phyloP scores from a whole-genome alignment of 2,329 filamentous ascomycete genomes.

The Diaporthe sp. region DNA sequence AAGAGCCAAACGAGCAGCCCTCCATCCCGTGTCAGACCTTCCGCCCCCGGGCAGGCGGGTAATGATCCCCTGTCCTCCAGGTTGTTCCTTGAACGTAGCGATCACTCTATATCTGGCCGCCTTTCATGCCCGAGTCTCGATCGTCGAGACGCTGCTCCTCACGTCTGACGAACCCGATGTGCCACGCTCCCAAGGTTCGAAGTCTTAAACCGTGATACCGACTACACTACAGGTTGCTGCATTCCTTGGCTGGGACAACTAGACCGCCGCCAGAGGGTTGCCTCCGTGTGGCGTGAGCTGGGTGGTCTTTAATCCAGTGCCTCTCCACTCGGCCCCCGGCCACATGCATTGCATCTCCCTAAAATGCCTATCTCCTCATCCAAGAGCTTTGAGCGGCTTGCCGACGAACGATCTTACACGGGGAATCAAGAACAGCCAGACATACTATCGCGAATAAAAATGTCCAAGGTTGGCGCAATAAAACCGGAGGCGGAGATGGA shows the following conservation, averaged over 20 bases:
- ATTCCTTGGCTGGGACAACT: background rate
- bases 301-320: background rate
- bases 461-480: constrained; percentile 6
- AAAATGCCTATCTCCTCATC: constrained; percentile 11
- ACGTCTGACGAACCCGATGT: background rate
- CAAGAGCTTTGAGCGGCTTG: constrained; percentile 17
- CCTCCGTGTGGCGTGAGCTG: constrained; percentile 13
- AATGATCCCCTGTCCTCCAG: constrained; percentile 8
- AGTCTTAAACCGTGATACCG: background rate
- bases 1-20: constrained; percentile 17
- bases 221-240: background rate
- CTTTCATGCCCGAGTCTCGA: constrained; percentile 18
- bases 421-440: background rate
- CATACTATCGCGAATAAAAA: constrained; percentile 7
- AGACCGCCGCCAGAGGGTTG: background rate
- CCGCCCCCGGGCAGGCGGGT: constrained; percentile 2
- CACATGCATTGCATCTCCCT: background rate
- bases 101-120: constrained; percentile 11
- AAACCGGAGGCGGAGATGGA: constrained; percentile 5
- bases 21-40: constrained; percentile 8
- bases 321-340: background rate
- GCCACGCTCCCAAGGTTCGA: background rate
- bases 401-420: background rate
- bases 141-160: constrained; percentile 1
- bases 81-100: background rate